A percentile compares a stretch with the other conserved stretches of the same genome.
phyloP scores from a whole-genome alignment of 1,139 yeast genomes.

The Zygosaccharomyces sapae region DNA sequence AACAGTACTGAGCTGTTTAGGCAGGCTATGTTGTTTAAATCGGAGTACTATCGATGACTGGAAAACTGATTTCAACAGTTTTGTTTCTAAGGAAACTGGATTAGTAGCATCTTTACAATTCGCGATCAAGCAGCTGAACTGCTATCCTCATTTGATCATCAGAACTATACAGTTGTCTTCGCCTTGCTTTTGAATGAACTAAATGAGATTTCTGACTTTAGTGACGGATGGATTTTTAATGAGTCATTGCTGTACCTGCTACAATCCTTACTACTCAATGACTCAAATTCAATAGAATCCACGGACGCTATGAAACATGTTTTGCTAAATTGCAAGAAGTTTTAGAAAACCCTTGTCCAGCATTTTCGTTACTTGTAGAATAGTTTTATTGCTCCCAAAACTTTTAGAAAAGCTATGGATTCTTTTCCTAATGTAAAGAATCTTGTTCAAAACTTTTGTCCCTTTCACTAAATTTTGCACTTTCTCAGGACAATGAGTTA shows the following conservation, averaged over 20 bases:
- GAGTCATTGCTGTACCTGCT: slow-evolving; percentile 37
- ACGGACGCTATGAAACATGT: slow-evolving; percentile 3
- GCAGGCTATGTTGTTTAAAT: slow-evolving; percentile 28
- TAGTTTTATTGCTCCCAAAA: slow-evolving; percentile 51
- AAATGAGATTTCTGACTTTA: slow-evolving; percentile 2
- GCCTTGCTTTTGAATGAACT: slow-evolving; percentile 6
- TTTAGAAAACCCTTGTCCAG: slow-evolving; percentile 10
- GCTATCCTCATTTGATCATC: slow-evolving; percentile 28
- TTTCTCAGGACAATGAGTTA: slow-evolving; percentile 27
- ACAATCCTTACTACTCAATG: slow-evolving; percentile 25
- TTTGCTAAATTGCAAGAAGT: not conserved
- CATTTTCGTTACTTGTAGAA: slow-evolving; percentile 41
- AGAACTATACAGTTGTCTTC: slow-evolving; percentile 11
- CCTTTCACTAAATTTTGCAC: slow-evolving; percentile 37
- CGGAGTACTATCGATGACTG: slow-evolving; percentile 38
- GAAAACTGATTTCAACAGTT: slow-evolving; percentile 57
- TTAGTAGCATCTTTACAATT: slow-evolving; percentile 46
- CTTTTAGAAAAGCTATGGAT: slow-evolving; percentile 48
- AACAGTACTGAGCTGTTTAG: slow-evolving; percentile 17
- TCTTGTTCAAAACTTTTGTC: slow-evolving; percentile 42
- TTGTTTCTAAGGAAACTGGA: slow-evolving; percentile 71
- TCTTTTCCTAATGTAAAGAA: slow-evolving; percentile 36
- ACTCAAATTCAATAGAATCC: slow-evolving; percentile 15
- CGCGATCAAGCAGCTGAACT: slow-evolving; percentile 54
- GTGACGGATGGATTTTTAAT: slow-evolving; percentile 28